Conservation (phyloP, 2,329 filamentous ascomycete species). For the Venturia carpophila region DNA sequence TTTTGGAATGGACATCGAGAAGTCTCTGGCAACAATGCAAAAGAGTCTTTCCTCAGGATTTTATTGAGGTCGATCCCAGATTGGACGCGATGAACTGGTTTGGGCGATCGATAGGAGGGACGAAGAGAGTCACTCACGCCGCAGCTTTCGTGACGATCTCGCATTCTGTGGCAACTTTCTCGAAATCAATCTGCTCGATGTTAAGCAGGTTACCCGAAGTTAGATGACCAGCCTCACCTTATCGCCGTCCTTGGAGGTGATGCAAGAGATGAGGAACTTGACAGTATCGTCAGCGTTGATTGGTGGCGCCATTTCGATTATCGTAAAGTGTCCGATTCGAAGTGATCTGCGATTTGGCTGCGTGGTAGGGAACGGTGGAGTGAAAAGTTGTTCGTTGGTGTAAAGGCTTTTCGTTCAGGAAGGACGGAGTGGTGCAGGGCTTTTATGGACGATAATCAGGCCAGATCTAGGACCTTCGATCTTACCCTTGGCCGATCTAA, state of each 20-base stretch:
- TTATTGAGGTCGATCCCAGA: too few relatives aligned
- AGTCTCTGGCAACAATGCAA: too few relatives aligned
- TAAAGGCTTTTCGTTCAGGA: not conserved
- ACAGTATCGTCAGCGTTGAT: slow-evolving; percentile 12
- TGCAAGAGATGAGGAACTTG: slow-evolving; percentile 16
- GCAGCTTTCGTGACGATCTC: slow-evolving; percentile 15
- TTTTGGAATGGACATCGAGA: too few relatives aligned
- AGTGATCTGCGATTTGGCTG: not conserved
- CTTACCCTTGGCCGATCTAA: not conserved
- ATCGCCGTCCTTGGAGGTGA: not conserved
- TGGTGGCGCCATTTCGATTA: slow-evolving; percentile 2
- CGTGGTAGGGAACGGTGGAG: not conserved
- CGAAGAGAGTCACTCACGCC: slow-evolving; percentile 10
- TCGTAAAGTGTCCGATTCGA: not conserved
- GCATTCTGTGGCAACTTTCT: slow-evolving; percentile 10
- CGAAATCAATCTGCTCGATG: slow-evolving; percentile 9
- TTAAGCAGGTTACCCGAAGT: not conserved
- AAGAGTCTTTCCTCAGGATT: too few relatives aligned
- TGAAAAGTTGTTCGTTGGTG: not conserved
- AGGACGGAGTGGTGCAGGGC: not conserved
- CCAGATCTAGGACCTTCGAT: slow-evolving; percentile 1
- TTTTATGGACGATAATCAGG: slow-evolving; percentile 5
- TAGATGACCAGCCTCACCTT: slow-evolving; percentile 8
- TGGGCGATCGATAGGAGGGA: too few relatives aligned
- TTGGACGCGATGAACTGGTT: too few relatives aligned